Percentiles rank a stretch among this genome's conserved stretches.
These are phyloP conservation scores for Xylaria arbuscula DNA, from an alignment of 2,329 filamentous ascomycete genomes.

Conservation along the genomic window DNA sequence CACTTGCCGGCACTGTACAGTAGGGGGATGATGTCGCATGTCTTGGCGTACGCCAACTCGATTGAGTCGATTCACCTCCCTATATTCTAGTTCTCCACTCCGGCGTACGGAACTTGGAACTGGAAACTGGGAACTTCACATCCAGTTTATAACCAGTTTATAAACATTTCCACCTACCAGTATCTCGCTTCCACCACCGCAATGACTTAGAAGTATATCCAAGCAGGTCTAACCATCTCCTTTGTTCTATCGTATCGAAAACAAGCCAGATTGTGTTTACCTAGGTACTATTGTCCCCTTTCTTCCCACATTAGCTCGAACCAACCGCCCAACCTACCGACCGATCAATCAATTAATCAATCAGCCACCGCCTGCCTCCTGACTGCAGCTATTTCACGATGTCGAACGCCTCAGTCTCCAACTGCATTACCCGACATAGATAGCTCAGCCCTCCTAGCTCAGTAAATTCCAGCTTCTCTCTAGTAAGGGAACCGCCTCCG, in stretches of 20 bases:
- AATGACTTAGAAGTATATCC: conserved; percentile 12
- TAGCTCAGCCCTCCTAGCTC: conserved; percentile 18
- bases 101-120: conserved; percentile 19
- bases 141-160: conserved; percentile 20
- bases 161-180: background rate
- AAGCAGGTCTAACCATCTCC: background rate
- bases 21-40: no score
- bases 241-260: conserved; percentile 4
- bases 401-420: conserved; percentile 11
- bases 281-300: background rate
- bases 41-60: conserved; percentile 22
- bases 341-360: conserved; percentile 3
- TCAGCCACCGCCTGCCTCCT: background rate
- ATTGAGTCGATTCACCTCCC: background rate
- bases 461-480: background rate
- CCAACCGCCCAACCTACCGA: background rate
- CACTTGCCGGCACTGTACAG: background rate
- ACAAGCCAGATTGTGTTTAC: background rate
- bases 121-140: conserved; percentile 22
- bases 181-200: background rate
- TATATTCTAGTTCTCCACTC: conserved; percentile 16
- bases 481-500: conserved; percentile 19
- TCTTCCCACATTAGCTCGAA: background rate
- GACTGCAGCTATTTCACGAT: conserved; percentile 18
- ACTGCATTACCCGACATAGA: conserved; percentile 10